Evolutionary conservation across 2,329 filamentous ascomycete species (phyloP).

Genomic region (Coniochaeta sp.): DNA sequence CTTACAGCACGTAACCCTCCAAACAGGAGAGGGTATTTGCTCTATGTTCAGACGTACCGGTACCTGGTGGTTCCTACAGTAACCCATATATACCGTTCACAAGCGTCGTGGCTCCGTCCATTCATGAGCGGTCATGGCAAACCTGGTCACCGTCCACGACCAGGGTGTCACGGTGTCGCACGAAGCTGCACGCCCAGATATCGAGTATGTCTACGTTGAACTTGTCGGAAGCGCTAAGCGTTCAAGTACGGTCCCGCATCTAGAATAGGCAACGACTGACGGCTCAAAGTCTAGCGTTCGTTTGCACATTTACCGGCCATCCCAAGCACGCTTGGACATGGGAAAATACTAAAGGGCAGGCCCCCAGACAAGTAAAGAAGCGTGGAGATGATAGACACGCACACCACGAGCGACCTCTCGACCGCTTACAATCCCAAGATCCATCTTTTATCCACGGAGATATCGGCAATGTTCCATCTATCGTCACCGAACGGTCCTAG

Average conservation of each 20-base stretch:
- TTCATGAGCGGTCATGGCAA: slow-evolving; percentile 3
- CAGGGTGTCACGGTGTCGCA: slow-evolving; percentile 9
- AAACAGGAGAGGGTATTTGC: no score
- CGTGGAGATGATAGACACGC: background rate
- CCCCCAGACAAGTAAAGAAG: background rate
- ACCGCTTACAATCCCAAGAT: background rate
- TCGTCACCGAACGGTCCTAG: background rate
- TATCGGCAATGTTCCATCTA: background rate
- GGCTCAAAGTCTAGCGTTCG: slow-evolving; percentile 11
- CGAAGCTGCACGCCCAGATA: background rate
- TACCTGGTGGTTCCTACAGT: no score
- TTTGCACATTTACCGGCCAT: slow-evolving; percentile 18
- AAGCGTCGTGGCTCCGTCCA: no score
- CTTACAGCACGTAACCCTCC: no score
- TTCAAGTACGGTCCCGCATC: background rate
- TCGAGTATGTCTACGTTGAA: slow-evolving; percentile 7
- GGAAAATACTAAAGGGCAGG: background rate
- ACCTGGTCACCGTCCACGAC: slow-evolving; percentile 2
- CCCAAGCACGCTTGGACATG: slow-evolving; percentile 13
- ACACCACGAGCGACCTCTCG: background rate
- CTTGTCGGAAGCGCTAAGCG: background rate
- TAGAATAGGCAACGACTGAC: background rate
- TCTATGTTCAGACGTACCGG: no score
- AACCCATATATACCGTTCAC: no score
- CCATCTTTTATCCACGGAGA: background rate